Conservation (phyloP, 1,284 basidiomycete species). For the Takashimella tepidaria region DNA sequence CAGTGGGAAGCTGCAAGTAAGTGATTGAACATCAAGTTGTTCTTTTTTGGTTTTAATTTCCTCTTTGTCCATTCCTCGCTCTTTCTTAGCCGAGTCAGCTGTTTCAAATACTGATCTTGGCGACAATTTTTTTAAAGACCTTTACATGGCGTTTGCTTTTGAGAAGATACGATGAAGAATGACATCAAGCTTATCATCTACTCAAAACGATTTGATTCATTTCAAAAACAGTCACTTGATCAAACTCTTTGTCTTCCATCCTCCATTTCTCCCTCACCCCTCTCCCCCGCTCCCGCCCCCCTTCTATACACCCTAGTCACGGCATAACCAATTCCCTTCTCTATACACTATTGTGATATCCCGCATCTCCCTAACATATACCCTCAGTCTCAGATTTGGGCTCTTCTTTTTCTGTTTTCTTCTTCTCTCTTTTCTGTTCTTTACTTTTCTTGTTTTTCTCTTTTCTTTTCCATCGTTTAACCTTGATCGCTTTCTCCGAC, state of each 20-base stretch:
- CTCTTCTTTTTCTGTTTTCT: neutral
- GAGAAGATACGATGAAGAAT: conserved; percentile 55
- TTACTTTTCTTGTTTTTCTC: too few relatives aligned
- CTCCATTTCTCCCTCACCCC: neutral
- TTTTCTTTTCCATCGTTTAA: too few relatives aligned
- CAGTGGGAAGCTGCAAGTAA: conserved; percentile 95
- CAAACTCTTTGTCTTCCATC: neutral
- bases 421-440: neutral
- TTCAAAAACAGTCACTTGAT: neutral
- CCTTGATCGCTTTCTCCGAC: too few relatives aligned
- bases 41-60: neutral
- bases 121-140: conserved; percentile 55
- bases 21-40: conserved; percentile 45
- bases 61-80: neutral
- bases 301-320: too few relatives aligned
- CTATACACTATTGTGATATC: too few relatives aligned
- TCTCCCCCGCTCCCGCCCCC: too few relatives aligned
- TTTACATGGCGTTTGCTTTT: conserved; percentile 79
- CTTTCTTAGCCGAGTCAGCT: too few relatives aligned
- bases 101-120: too few relatives aligned
- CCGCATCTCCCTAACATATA: neutral
- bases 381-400: neutral
- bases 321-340: too few relatives aligned
- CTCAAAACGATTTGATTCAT: neutral
- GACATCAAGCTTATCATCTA: neutral